Conservation (phyloP, 148 eudicot genomes). For the Gaultheria prostrata region DNA sequence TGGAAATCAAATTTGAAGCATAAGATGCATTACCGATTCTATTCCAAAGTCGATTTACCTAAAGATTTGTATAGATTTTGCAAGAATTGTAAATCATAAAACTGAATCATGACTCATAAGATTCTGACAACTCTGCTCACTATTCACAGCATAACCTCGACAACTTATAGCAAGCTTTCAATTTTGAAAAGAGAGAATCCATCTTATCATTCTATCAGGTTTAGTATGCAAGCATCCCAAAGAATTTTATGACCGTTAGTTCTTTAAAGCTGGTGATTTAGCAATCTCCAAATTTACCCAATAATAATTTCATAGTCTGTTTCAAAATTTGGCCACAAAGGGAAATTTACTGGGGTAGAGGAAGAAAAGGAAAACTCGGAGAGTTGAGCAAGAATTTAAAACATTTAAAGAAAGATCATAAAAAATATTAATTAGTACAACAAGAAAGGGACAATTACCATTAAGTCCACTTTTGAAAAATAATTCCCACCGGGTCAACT, state of each 20-base stretch:
- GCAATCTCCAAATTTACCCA: not conserved
- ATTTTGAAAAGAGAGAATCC: not conserved
- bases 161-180: not conserved
- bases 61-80: not conserved
- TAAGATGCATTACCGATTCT: not conserved
- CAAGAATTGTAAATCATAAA: not conserved
- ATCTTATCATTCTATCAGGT: not conserved
- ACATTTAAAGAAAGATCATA: not conserved
- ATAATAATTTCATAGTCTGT: not conserved
- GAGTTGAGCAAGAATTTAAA: not conserved
- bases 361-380: not conserved
- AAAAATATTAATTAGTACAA: not conserved
- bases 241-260: not conserved
- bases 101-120: not conserved
- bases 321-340: not conserved
- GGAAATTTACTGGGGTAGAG: not conserved
- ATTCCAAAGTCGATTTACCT: not conserved
- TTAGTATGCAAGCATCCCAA: not conserved
- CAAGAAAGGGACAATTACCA: too few species aligned
- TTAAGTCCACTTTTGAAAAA: too few species aligned
- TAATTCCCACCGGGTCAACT: too few species aligned
- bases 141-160: not conserved
- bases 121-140: not conserved
- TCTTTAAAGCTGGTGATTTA: not conserved
- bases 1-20: not conserved